A percentile compares a stretch with the other conserved stretches of the same genome.
These are phyloP conservation scores for Fraxinus velutina DNA, from an alignment of 305 asterid species.

Conservation along the genomic window DNA sequence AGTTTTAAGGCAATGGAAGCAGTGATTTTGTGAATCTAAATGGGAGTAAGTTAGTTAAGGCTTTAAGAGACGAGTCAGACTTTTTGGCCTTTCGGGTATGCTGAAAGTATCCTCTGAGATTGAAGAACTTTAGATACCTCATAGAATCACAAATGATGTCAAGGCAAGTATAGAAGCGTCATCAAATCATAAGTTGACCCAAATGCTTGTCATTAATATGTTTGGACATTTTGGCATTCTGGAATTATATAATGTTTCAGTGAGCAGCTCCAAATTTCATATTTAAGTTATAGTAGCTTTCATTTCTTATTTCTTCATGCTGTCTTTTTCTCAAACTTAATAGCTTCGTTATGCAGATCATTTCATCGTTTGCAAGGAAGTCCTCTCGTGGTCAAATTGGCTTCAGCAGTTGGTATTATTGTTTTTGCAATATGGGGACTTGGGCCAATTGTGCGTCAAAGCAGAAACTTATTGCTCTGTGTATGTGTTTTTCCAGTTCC, in stretches of 20 bases:
- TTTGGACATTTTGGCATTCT: conserved; percentile 5
- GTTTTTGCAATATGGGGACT: conserved; percentile 85
- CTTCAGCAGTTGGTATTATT: conserved; percentile 73
- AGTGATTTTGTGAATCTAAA: background rate
- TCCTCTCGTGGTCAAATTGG: conserved; percentile 51
- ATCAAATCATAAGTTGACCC: background rate
- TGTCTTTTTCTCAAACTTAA: conserved; percentile 18
- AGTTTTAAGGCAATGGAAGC: background rate
- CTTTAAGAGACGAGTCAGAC: conserved; percentile 7
- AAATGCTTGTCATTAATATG: background rate
- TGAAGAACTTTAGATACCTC: background rate
- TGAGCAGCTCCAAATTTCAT: conserved; percentile 1
- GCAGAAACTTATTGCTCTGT: conserved; percentile 58
- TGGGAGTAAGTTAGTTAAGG: background rate
- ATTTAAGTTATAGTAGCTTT: background rate
- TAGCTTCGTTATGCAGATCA: conserved; percentile 53
- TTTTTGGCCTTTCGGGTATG: background rate
- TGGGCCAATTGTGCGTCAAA: conserved; percentile 63
- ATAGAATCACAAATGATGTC: background rate
- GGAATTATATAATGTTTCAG: conserved; percentile 6
- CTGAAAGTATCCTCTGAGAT: background rate
- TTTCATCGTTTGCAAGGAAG: conserved; percentile 52
- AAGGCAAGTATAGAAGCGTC: conserved; percentile 4
- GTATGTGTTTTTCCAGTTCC: conserved; percentile 39
- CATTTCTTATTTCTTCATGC: background rate